Conservation (phyloP, 306 rosid genomes). For the Citrullus colocynthis region DNA sequence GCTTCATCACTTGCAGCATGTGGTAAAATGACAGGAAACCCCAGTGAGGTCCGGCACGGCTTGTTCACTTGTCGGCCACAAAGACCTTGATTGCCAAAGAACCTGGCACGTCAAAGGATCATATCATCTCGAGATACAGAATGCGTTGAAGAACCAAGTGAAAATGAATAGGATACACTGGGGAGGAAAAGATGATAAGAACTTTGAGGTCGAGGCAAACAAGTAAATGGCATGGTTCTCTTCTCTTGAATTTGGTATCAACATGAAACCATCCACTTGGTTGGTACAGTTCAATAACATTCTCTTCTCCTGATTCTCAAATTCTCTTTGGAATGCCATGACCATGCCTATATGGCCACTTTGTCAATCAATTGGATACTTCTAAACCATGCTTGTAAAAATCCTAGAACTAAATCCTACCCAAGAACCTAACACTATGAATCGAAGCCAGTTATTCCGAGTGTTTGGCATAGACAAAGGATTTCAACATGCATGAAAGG, state of each 20-base stretch:
- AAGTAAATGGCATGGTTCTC: not conserved
- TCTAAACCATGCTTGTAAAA: not conserved
- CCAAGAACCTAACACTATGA: not conserved
- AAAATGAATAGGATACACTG: not conserved
- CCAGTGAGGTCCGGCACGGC: slow-evolving; percentile 80
- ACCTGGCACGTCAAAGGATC: slow-evolving; percentile 28
- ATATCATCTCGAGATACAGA: not conserved
- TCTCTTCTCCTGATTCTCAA: not conserved
- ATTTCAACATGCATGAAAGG: not conserved
- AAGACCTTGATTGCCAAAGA: slow-evolving; percentile 71
- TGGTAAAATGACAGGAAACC: slow-evolving; percentile 90
- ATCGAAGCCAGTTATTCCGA: not conserved
- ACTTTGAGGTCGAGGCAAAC: not conserved
- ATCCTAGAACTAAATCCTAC: not conserved
- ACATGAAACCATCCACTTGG: not conserved
- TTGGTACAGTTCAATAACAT: not conserved
- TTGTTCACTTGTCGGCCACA: slow-evolving; percentile 85
- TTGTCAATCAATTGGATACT: not conserved
- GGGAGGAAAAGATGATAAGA: not conserved
- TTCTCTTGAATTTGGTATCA: not conserved
- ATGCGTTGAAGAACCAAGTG: not conserved
- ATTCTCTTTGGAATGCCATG: not conserved
- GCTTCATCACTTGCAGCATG: slow-evolving; percentile 83
- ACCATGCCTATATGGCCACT: not conserved
- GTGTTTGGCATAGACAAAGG: not conserved